Conservation (phyloP, 2,329 filamentous ascomycete genomes). For the Aspergillus novofumigatus region DNA sequence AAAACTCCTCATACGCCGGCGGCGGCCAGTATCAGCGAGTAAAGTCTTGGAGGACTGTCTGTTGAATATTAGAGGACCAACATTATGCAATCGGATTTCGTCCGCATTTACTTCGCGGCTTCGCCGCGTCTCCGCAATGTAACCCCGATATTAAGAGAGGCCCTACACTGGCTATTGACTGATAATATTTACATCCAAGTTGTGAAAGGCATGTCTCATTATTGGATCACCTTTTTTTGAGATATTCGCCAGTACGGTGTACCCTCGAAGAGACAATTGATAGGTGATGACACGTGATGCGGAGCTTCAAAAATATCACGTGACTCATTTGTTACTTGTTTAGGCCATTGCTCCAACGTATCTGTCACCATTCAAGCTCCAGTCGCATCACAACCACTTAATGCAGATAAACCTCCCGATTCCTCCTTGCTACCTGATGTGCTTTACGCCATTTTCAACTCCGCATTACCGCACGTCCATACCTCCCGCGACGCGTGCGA, state of each 20-base stretch:
- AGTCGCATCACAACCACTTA: not conserved
- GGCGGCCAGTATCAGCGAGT: no score
- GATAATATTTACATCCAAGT: not conserved
- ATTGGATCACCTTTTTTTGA: no score
- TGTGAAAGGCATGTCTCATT: not conserved
- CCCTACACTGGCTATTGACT: no score
- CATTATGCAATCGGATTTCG: not conserved
- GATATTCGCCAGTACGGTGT: no score
- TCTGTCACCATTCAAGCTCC: not conserved
- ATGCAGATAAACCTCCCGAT: not conserved
- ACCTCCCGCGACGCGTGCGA: not conserved
- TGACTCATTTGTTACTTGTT: not conserved
- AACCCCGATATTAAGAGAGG: not conserved
- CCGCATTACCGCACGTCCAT: not conserved
- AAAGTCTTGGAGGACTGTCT: no score
- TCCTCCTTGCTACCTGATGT: not conserved
- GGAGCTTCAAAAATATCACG: not conserved
- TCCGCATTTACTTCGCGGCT: not conserved
- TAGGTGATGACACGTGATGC: not conserved
- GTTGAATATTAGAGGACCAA: not conserved
- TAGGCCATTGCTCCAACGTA: not conserved
- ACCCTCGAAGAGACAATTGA: no score
- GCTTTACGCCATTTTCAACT: not conserved
- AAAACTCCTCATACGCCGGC: no score
- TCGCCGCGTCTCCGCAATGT: no score